phyloP scores from a whole-genome alignment of 306 rosid genomes.

The Oemleria cerasiformis region DNA sequence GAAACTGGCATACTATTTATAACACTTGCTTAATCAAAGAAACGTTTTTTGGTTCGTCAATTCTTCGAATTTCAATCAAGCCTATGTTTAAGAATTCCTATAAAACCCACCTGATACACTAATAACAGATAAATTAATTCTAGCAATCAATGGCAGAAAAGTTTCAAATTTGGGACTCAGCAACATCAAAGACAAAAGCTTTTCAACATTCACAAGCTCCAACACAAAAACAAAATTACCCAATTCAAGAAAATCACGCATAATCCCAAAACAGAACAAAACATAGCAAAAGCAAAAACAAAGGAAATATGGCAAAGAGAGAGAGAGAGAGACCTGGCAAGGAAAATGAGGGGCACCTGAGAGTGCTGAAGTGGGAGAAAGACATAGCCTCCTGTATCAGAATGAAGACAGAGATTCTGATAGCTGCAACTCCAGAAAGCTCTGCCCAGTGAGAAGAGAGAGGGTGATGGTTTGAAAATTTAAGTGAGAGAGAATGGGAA shows the following conservation, averaged over 20 bases:
- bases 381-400: conserved; percentile 6
- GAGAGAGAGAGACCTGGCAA: conserved; percentile 25
- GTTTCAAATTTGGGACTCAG: not conserved
- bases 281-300: not conserved
- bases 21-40: not conserved
- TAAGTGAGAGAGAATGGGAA: not conserved
- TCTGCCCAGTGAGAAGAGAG: not conserved
- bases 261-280: not conserved
- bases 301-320: conserved; percentile 4
- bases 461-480: not conserved
- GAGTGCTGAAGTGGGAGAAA: conserved; percentile 7
- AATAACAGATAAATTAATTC: not conserved
- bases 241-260: conserved; percentile 11
- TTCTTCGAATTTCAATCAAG: not conserved
- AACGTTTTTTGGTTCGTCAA: not conserved
- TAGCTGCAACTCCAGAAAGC: not conserved
- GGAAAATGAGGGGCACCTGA: conserved; percentile 12
- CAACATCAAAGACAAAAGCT: not conserved
- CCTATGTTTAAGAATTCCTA: not conserved
- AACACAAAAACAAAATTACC: conserved; percentile 3
- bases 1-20: not conserved
- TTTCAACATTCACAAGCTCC: not conserved
- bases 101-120: not conserved
- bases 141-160: not conserved
- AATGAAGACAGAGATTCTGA: not conserved